Evolutionary conservation across 1,284 basidiomycete genomes (phyloP), one percentile per base, ranked within the genome.

Genomic region (Fomes fomentarius): DNA sequence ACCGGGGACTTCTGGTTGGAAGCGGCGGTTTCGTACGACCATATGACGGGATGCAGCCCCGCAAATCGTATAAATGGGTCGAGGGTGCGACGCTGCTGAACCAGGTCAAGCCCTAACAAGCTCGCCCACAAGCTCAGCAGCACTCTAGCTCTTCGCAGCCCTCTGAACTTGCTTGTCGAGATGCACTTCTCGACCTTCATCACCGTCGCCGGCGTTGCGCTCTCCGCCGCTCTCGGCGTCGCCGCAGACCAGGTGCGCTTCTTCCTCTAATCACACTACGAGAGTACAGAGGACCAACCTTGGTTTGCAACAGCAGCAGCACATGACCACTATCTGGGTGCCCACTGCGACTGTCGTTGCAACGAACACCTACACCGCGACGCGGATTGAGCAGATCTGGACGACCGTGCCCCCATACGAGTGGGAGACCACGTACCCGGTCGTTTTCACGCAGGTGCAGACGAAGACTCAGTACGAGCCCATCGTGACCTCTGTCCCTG

Each of bases 351-450:
- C 60, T 14, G 54, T 54, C n/a, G 54, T 56, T 6, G 49, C 49
- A 33, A 56, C 52, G 22, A 52, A 61, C 43, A 57, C 54, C n/a
- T 61, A 42, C 54, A 57, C 54, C 9, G 56, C 38, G 19, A 61
- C 60, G n/a, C 60, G 60, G 43, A 39, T 61, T 19, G 60, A 61
- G 30, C 49, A 61, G 45, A 38, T 56, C 33, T 58, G 56, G 57
- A 57, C 50, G 43, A 50, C 41, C 5, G 47, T 50, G 43, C 21
- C 60, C 19, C 60, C 60, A 11, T 61, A 58, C 47, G 52, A 52
- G 47, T 52, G 49, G 48, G 39, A 47, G 40, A 58, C 54, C 39
- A 61, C 60, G 24, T 58, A 35, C 54, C 60, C 60, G 10, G 49
- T 58, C 41, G 54, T n/a, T n/a, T n/a, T n/a, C n/a, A n/a, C n/a